Conservation (phyloP, 306 rosid genomes). For the Glycine latifolia region DNA sequence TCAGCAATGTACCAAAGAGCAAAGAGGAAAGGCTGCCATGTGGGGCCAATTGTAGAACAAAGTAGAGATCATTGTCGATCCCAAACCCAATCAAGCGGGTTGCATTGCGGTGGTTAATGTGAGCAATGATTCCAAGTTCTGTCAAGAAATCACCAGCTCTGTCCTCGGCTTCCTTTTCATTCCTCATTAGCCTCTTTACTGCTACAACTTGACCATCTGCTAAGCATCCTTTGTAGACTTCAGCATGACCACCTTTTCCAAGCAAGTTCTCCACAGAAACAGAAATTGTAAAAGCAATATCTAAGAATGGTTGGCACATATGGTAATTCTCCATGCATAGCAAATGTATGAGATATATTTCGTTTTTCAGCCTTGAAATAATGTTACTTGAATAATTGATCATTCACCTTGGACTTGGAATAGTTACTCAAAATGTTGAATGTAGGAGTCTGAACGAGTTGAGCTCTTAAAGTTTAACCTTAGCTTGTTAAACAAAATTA, state of each 20-base stretch:
- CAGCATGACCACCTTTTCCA: slow-evolving; percentile 92
- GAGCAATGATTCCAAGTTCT: slow-evolving; percentile 90
- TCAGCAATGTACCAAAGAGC: slow-evolving; percentile 71
- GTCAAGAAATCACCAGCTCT: slow-evolving; percentile 71
- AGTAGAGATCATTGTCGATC: slow-evolving; percentile 67
- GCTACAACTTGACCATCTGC: slow-evolving; percentile 70
- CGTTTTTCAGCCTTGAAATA: too few species aligned
- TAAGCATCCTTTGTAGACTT: slow-evolving; percentile 73
- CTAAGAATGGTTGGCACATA: too few species aligned
- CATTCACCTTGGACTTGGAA: too few species aligned
- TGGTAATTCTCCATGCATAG: too few species aligned
- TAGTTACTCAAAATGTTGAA: too few species aligned
- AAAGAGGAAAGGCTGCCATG: slow-evolving; percentile 77
- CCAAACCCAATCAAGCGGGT: slow-evolving; percentile 77
- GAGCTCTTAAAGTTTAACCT: too few species aligned
- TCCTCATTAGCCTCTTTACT: slow-evolving; percentile 70
- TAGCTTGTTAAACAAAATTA: too few species aligned
- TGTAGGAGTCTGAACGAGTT: too few species aligned
- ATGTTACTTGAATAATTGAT: too few species aligned
- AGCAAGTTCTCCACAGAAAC: slow-evolving; percentile 61
- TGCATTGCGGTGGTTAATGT: slow-evolving; percentile 74
- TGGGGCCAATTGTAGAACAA: slow-evolving; percentile 72
- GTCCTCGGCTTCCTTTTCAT: slow-evolving; percentile 62
- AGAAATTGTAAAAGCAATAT: background rate
- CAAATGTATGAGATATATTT: too few species aligned